Evolutionary conservation across 371 early-diverging fungal genomes (phyloP), one percentile per base, ranked within the genome.

Genomic region (Fennellomyces sp.): DNA sequence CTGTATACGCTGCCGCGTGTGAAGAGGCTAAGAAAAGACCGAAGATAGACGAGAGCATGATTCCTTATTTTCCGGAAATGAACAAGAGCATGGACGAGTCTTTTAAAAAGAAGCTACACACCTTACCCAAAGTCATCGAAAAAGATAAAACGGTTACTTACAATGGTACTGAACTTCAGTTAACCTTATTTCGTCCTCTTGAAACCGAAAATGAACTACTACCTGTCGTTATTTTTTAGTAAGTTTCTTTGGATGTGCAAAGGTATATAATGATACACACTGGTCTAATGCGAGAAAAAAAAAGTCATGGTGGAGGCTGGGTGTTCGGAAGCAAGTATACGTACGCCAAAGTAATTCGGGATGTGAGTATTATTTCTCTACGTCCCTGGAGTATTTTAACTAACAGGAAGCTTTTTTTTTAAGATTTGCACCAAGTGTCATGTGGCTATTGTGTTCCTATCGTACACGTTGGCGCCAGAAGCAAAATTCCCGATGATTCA

Each of bases 381-480:
- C n/a, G n/a, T n/a, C n/a, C n/a, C n/a, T n/a, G n/a, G n/a, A n/a
- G n/a, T n/a, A n/a, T n/a, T n/a, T n/a, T n/a, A n/a, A n/a, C n/a
- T n/a, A n/a, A n/a, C n/a, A n/a, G n/a, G n/a, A n/a, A n/a, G n/a
- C n/a, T n/a, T n/a, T n/a, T n/a, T n/a, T n/a, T n/a, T n/a, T n/a
- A n/a, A 62, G 63, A 25, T 54, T 7, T 55, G 38, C 45, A 13
- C 49, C 41, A 52, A 38, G 12, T 42, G 45, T 2, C 50, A 63
- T 31, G 65, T 58, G 7, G 65, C 60, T 2, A 39, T 65, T n/a
- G 56, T 65, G 2, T 69, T 69, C 47, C 53, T 69, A 1, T 60
- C 64, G 17, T 69, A 69, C 28, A 36, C 58, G 13, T 35, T 72
- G 3, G 61, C 63, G 8, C 72, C 76, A 3, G 76, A 76, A 28